Evolutionary conservation across 169 alveolate genomes (phyloP), one percentile per base, ranked within the genome.

Genomic region (Plasmodium knowlesi): DNA sequence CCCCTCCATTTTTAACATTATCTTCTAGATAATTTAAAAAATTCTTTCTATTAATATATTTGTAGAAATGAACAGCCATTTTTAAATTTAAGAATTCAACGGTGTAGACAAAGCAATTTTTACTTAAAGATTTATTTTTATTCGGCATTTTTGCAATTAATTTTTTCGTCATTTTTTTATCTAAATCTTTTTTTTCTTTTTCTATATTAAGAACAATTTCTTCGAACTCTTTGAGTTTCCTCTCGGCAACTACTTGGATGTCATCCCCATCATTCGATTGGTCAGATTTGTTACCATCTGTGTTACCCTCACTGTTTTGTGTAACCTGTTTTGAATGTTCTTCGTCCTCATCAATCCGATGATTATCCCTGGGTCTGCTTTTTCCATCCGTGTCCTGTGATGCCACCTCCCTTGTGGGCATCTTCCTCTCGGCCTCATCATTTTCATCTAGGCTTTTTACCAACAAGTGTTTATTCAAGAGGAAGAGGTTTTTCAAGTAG

Each of bases 71-170:
- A 16, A 61, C 34, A 6, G 95, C 95, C 16, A 91, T 8, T 5
- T 82, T 72, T 71, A 81, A 50, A 82, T 71, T 91, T 71, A 73
- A 6, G 82, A 91, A 91, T 46, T 91, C 95, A 1, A 82, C 54
- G 0, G 57, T 39, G 46, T 91, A 82, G 22, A 71, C 79, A 53
- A 88, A 88, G 72, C 30, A 84, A 46, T 72, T 46, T 82, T 70
- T 32, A 1, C 54, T 70, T 9, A 41, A 32, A 10, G 14, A 19
- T 57, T 78, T 81, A 41, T 89, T 43, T 9, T 37, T 34, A 16
- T 28, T 73, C 22, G 34, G 50, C 28, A 19, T 12, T 25, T 84
- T 34, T 19, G 12, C 37, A 10, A 22, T 84, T 43, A 25, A 10
- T 41, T 54, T 83, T 14, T 28, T n/a, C 25, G 8, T 67, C 39